Base-by-base conservation (phyloP, 176 grass and related monocot genomes). In the Poa annua region DNA sequence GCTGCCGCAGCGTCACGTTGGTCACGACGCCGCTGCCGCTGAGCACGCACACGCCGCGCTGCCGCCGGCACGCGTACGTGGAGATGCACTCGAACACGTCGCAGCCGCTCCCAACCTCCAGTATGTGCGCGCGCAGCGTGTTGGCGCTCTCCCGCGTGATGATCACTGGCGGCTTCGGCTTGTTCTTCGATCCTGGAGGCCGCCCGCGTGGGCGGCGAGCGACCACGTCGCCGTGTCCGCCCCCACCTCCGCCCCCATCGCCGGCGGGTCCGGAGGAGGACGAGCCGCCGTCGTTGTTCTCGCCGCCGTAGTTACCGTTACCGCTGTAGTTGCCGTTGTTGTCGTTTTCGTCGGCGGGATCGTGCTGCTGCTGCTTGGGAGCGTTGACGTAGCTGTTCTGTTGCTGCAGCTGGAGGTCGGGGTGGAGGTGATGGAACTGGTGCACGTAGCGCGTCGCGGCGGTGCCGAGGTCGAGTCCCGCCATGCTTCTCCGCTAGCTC, bases 91-190 rank as follows among this genome's bases (percentile, higher is more conserved):
- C 96, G 77, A 99, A 93, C 54, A 99, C 87, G 75, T 99, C 96
- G 84, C 89, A 99, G 62, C 96, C 96, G 56, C 89, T 89, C 0
- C 87, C 96, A 2, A 99, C 92, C 87, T 99, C 96, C 77, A 99
- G 84, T 82, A 99, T 99, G 85, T 99, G 96, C 4, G 96, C 96
- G 73, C 96, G 93, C 70, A 98, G 89, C 19, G 93, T 93, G 89
- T 99, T 99, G 38, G 96, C 96, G 79, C 96, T 99, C 91, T 99
- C 96, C 44, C 93, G 87, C 33, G 96, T 99, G 83, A 99, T 99
- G 88, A 99, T 99, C 79, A 99, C 96, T 0, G 96, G 96, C 11
- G 96, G 96, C 83, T 96, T 99, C 4, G 96, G 96, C 80, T 93
- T 99, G 60, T 99, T 99, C 80, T 96, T 99, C 0, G 96, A 99